Evolutionary conservation across 75 land plant genomes (phyloP).

Genomic region (Sequoiadendron giganteum): DNA sequence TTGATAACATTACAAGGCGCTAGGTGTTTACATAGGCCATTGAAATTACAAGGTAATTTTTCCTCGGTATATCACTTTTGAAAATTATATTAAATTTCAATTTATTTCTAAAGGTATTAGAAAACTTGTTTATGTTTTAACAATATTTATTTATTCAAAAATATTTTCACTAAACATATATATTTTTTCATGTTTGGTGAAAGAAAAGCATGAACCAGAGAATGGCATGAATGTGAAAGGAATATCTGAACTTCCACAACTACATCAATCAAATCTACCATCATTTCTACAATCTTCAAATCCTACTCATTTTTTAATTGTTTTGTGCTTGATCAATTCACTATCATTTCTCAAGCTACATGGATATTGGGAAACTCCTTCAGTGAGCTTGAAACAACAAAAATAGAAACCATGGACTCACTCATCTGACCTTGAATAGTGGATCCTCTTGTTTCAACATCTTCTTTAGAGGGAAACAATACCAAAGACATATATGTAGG

Average conservation of each 20-base stretch:
- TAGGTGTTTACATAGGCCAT: too few relatives aligned
- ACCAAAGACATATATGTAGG: neutral
- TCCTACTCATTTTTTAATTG: neutral
- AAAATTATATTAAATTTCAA: too few relatives aligned
- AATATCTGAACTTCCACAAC: constrained; percentile 23
- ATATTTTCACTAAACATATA: too few relatives aligned
- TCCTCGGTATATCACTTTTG: too few relatives aligned
- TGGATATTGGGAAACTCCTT: constrained; percentile 28
- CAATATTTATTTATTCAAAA: too few relatives aligned
- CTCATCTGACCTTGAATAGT: constrained; percentile 4
- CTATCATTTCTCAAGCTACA: neutral
- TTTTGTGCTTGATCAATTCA: neutral
- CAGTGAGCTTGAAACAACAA: constrained; percentile 21
- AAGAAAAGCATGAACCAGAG: neutral
- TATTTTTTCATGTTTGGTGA: neutral
- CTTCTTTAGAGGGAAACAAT: neutral
- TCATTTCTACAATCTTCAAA: constrained; percentile 21
- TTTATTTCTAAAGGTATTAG: too few relatives aligned
- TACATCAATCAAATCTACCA: constrained; percentile 22
- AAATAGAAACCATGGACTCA: constrained; percentile 20
- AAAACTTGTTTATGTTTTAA: too few relatives aligned
- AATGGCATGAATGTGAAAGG: neutral
- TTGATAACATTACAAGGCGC: too few relatives aligned
- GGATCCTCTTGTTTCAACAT: constrained; percentile 27
- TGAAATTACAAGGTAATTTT: too few relatives aligned